Evolutionary conservation across 768 basidiomycete genomes (phyloP).

Genomic region (Serendipita sp.): DNA sequence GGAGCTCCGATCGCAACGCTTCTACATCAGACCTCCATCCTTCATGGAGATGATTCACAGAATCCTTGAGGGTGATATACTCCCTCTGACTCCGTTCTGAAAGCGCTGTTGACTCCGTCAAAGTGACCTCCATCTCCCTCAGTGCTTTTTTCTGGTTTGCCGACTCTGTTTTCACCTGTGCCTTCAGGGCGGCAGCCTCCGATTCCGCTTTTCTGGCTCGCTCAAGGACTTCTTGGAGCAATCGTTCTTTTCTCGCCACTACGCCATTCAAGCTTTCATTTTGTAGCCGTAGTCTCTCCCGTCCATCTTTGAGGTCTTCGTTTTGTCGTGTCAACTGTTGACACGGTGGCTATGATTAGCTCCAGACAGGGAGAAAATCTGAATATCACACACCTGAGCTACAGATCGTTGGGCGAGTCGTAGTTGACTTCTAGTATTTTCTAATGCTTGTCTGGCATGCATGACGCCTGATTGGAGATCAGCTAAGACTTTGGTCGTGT

Average conservation of each 20-base stretch:
- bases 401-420: slow-evolving; percentile 68
- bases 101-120: slow-evolving; percentile 57
- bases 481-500: slow-evolving; percentile 75
- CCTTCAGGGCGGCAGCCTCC: slow-evolving; percentile 49
- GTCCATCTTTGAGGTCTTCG: slow-evolving; percentile 75
- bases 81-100: slow-evolving; percentile 73
- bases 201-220: slow-evolving; percentile 77
- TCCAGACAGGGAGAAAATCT: neutral
- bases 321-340: slow-evolving; percentile 52
- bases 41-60: slow-evolving; percentile 53
- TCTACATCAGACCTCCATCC: slow-evolving; percentile 63
- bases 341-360: neutral
- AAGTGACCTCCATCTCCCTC: slow-evolving; percentile 62
- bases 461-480: slow-evolving; percentile 74
- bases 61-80: slow-evolving; percentile 62
- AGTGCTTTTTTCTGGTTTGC: slow-evolving; percentile 54
- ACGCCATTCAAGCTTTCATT: slow-evolving; percentile 82
- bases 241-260: slow-evolving; percentile 69
- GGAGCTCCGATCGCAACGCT: slow-evolving; percentile 55
- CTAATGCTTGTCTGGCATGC: slow-evolving; percentile 62
- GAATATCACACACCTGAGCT: slow-evolving; percentile 29
- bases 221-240: slow-evolving; percentile 76
- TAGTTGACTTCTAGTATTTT: slow-evolving; percentile 73
- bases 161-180: slow-evolving; percentile 59
- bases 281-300: slow-evolving; percentile 67